These are phyloP conservation scores for Castanea crenata DNA, from an alignment of 306 rosid species.

Conservation along the genomic window DNA sequence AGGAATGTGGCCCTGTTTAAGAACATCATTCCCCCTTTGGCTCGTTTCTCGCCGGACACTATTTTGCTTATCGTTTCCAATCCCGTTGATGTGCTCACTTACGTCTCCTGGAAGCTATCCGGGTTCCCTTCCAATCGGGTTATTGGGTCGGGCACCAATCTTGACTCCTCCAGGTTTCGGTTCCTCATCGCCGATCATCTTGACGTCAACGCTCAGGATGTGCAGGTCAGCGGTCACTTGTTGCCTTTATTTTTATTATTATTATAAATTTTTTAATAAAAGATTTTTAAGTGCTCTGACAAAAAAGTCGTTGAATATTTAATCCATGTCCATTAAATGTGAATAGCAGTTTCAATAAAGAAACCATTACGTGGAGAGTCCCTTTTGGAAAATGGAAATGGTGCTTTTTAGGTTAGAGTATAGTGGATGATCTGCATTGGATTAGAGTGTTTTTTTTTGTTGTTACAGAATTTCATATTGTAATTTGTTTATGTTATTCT, in stretches of 20 bases:
- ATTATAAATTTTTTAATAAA: too few species aligned
- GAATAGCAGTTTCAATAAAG: too few species aligned
- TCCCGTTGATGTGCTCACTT: conserved; percentile 80
- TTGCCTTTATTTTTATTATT: background rate
- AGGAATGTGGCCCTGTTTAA: conserved; percentile 70
- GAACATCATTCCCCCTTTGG: conserved; percentile 66
- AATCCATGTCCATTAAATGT: too few species aligned
- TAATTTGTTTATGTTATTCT: too few species aligned
- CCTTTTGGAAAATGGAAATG: too few species aligned
- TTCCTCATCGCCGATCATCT: conserved; percentile 94
- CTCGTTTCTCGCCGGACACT: conserved; percentile 47
- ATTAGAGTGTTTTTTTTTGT: too few species aligned
- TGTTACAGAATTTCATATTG: too few species aligned
- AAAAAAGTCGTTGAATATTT: too few species aligned
- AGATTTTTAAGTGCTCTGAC: too few species aligned
- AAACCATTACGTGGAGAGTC: too few species aligned
- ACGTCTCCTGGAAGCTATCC: conserved; percentile 87
- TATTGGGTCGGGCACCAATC: conserved; percentile 90
- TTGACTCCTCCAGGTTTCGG: conserved; percentile 86
- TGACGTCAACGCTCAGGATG: conserved; percentile 91
- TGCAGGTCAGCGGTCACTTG: conserved; percentile 47
- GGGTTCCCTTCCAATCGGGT: conserved; percentile 87
- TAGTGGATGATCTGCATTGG: too few species aligned
- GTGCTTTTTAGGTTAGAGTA: too few species aligned
- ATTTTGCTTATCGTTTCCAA: conserved; percentile 73